Base-by-base conservation (phyloP, 1,284 basidiomycete genomes). In the Schizophyllum amplum region DNA sequence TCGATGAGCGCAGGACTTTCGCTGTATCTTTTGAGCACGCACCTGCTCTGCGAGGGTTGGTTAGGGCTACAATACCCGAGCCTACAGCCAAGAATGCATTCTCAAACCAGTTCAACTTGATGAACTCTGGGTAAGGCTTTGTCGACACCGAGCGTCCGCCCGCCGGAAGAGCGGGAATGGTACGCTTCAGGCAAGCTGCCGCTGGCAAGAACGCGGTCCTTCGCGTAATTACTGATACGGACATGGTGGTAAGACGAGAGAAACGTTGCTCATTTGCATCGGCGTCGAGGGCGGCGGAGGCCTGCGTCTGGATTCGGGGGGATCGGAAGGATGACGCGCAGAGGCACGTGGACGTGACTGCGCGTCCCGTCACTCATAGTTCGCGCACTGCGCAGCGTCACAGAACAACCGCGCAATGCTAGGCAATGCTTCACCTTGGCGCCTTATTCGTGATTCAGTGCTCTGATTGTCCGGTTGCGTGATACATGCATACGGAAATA, bases 1-100 rank as follows among this genome's bases (percentile, higher is more conserved):
- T 51, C 63, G 57, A 63, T 59, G 51, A 24, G 21, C 42, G 13
- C 13, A 50, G 27, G 5, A 48, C 24, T 49, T 50, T 22, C 53
- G 48, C 53, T 25, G 25, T 53, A 50, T 47, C 22, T 49, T 33
- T 24, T n/a, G 33, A 50, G 49, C 23, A 72, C 88, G 71, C 65
- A 92, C 94, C 94, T 64, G 87, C 94, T 66, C 96, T 79, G 49
- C 85, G 78, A 20, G 94, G 94, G 69, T 97, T 84, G 51, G 82
- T 74, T 15, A 99, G 77, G 6, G 94, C 86, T 75, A 92, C 86
- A 50, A 95, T 69, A 0, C 91, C 94, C 22, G 91, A 90, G 4
- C 96, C 96, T 11, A 86, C 81, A 4, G 94, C 88, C 55, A 98
- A 80, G 60, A 99, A 83, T 5, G 85, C 83, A 68, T 89, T 90